Base-by-base conservation (phyloP, 305 asterid genomes). In the Caryopteris hybrid region DNA sequence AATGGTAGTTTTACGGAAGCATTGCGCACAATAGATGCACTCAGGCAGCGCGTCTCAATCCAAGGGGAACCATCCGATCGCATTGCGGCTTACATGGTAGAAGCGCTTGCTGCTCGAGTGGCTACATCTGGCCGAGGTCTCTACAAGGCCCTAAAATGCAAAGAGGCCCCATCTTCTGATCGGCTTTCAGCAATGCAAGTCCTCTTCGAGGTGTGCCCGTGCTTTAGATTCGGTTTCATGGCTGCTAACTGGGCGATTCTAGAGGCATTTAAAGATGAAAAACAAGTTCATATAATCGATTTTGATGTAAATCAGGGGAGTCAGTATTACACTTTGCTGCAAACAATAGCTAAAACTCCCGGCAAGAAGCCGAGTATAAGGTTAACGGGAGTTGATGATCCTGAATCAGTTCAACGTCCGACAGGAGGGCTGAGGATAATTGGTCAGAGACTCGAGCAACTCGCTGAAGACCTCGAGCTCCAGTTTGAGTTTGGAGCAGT, bases 161-260 rank as follows among this genome's bases (percentile, higher is more conserved):
- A 93, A 70, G 87, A 80, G 38, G 90, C 89, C 8, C 96, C 97
- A 16, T 81, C 95, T 6, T 72, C 77, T 3, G 96, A 87, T 31
- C 78, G 92, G 0, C 92, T 93, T 39, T 88, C 97, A 8, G 96
- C 97, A 5, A 93, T 93, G 99, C 99, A 93, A 67, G 96, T 93
- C 68, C 91, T 93, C 61, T 88, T 93, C 8, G 99, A 93, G 73
- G 96, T 83, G 1, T 93, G 97, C 23, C 99, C 99, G 0, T 93
- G 97, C 69, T 93, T 93, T 50, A 76, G 99, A 70, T 93, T 90
- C 33, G 97, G 99, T 10, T 93, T 90, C 81, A 88, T 91, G 95
- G 83, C 94, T 3, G 99, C 96, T 13, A 90, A 93, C 53, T 91
- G 95, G 55, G 95, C 96, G 0, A 90, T 93, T 25, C 27, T 90